Evolutionary conservation across 2,329 filamentous ascomycete species (phyloP).

Genomic region (Trichoderma pleuroti): DNA sequence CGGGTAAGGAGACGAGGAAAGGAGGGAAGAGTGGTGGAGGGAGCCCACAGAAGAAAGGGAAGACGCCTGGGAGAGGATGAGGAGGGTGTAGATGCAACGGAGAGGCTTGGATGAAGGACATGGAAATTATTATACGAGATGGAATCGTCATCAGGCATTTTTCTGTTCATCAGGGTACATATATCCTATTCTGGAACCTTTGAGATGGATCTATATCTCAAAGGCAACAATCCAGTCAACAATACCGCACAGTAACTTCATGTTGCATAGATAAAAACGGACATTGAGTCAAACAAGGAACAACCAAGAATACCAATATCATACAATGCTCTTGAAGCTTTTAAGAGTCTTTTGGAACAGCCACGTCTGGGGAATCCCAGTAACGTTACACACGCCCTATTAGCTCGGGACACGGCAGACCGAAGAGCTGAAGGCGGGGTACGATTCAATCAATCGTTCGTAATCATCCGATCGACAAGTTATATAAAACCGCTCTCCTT

Average conservation of each 20-base stretch:
- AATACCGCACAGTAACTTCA: not conserved
- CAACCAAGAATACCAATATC: not conserved
- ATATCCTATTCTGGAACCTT: not conserved
- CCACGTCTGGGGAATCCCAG: not conserved
- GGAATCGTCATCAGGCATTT: not conserved
- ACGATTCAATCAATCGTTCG: not conserved
- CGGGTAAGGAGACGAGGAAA: slow-evolving; percentile 34
- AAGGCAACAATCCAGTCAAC: not conserved
- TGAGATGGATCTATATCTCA: not conserved
- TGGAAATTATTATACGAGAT: not conserved
- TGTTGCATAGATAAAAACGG: not conserved
- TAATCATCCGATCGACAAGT: not conserved
- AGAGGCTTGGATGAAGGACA: not conserved
- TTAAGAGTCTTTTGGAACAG: not conserved
- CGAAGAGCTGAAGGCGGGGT: slow-evolving; percentile 6
- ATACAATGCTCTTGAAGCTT: not conserved
- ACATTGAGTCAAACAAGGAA: not conserved
- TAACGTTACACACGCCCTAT: slow-evolving; percentile 13
- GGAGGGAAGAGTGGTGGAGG: slow-evolving; percentile 33
- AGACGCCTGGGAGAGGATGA: not conserved
- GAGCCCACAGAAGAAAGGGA: slow-evolving; percentile 33
- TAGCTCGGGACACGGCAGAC: not conserved
- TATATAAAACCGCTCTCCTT: not conserved
- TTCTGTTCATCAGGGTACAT: not conserved
- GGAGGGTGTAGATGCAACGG: not conserved